Percentiles rank a stretch among this genome's conserved stretches.
phyloP scores from a whole-genome alignment of 2,329 filamentous ascomycete species.

The Zymoseptoria brevis region DNA sequence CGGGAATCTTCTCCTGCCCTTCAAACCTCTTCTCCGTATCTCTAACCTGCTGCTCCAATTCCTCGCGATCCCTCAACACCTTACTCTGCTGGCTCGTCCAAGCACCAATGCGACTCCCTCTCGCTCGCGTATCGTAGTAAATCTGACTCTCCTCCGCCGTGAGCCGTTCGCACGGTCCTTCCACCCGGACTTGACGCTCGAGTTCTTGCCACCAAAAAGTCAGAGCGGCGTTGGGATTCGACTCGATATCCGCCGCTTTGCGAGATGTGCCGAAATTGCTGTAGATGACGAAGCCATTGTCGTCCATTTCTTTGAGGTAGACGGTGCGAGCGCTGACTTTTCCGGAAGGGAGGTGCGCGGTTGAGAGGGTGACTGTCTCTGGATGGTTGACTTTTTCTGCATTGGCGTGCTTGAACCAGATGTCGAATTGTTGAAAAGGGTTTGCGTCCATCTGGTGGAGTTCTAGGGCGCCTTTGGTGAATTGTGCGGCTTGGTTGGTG shows the following conservation, averaged over 20 bases:
- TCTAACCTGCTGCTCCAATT: constrained; percentile 68
- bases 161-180: constrained; percentile 65
- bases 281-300: constrained; percentile 79
- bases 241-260: constrained; percentile 58
- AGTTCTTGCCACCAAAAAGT: constrained; percentile 85
- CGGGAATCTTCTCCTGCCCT: constrained; percentile 69
- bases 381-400: constrained; percentile 59
- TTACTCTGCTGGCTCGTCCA: constrained; percentile 89
- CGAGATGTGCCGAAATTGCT: constrained; percentile 78
- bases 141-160: constrained; percentile 61
- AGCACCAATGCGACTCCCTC: constrained; percentile 77
- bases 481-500: constrained; percentile 65
- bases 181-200: constrained; percentile 85
- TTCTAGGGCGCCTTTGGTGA: constrained; percentile 57
- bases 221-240: constrained; percentile 70
- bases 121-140: constrained; percentile 58
- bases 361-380: constrained; percentile 82
- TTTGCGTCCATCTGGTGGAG: constrained; percentile 51
- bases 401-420: constrained; percentile 75
- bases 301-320: constrained; percentile 91
- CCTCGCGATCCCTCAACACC: constrained; percentile 60
- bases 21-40: constrained; percentile 71
- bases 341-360: constrained; percentile 73
- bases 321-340: constrained; percentile 78
- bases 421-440: constrained; percentile 78